Evolutionary conservation across 2,329 filamentous ascomycete genomes (phyloP).

Genomic region (Phoma sp.): DNA sequence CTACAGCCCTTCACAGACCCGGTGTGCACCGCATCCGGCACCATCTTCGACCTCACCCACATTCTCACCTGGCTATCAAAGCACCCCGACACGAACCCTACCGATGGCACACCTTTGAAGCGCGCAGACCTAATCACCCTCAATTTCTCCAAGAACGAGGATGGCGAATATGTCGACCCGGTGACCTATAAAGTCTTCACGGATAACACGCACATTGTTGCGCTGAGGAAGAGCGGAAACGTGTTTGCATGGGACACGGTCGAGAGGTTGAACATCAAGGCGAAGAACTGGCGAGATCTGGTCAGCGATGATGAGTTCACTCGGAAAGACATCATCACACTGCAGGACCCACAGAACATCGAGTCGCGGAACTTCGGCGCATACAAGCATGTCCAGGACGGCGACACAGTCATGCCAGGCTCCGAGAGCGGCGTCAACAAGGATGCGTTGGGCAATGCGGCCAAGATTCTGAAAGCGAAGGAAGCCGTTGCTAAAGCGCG

Average conservation of each 20-base stretch:
- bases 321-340: slow-evolving; percentile 90
- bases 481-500: slow-evolving; percentile 92
- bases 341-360: slow-evolving; percentile 94
- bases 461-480: slow-evolving; percentile 88
- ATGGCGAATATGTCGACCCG: slow-evolving; percentile 90
- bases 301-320: slow-evolving; percentile 87
- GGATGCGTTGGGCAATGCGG: slow-evolving; percentile 76
- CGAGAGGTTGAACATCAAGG: slow-evolving; percentile 93
- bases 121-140: slow-evolving; percentile 87
- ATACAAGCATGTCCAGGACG: slow-evolving; percentile 90
- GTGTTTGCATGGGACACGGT: slow-evolving; percentile 97
- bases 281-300: slow-evolving; percentile 93
- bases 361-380: slow-evolving; percentile 81
- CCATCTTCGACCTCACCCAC: slow-evolving; percentile 93
- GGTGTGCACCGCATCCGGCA: slow-evolving; percentile 86
- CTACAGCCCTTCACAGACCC: slow-evolving; percentile 95
- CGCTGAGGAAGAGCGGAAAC: slow-evolving; percentile 85
- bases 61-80: slow-evolving; percentile 95
- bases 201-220: slow-evolving; percentile 96
- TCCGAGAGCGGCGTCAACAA: slow-evolving; percentile 77
- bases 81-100: slow-evolving; percentile 90
- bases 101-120: slow-evolving; percentile 80
- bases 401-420: slow-evolving; percentile 76
- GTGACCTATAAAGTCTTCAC: slow-evolving; percentile 98
- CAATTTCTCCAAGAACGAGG: slow-evolving; percentile 89